These are phyloP conservation scores for Prunus armeniaca DNA, from an alignment of 306 rosid species.

Conservation along the genomic window DNA sequence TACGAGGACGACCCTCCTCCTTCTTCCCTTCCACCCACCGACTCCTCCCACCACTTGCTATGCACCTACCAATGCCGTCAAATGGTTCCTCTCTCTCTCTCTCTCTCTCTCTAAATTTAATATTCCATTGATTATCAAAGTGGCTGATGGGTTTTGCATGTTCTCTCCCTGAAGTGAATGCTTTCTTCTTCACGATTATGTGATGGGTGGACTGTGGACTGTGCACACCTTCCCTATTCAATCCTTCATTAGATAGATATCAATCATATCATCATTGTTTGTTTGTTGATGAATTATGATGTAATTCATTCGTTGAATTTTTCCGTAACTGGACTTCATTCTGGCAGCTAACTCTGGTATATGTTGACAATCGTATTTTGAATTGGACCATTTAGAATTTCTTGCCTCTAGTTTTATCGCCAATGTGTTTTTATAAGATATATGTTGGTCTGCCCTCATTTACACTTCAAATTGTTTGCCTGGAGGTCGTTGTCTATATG, in stretches of 20 bases:
- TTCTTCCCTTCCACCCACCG: slow-evolving; percentile 18
- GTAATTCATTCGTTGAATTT: neutral
- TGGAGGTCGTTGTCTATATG: neutral
- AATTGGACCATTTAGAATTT: neutral
- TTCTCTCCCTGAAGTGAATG: neutral
- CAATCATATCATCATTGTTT: neutral
- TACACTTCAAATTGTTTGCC: neutral
- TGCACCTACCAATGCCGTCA: slow-evolving; percentile 98
- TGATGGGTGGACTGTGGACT: neutral
- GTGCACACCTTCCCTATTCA: neutral
- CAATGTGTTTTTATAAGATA: neutral
- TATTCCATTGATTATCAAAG: neutral
- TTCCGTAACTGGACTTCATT: neutral
- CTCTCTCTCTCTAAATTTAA: neutral
- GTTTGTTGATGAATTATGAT: neutral
- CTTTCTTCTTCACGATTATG: no score
- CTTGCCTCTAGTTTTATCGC: neutral
- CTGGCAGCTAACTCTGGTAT: neutral
- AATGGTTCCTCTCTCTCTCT: slow-evolving; percentile 48
- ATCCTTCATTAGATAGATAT: neutral
- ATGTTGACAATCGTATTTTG: neutral
- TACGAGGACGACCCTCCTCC: slow-evolving; percentile 58
- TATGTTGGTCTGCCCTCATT: neutral
- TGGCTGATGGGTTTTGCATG: neutral
- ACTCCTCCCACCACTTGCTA: slow-evolving; percentile 41